phyloP scores from a whole-genome alignment of 177 flowering plant genomes.

The Telopea speciosissima region DNA sequence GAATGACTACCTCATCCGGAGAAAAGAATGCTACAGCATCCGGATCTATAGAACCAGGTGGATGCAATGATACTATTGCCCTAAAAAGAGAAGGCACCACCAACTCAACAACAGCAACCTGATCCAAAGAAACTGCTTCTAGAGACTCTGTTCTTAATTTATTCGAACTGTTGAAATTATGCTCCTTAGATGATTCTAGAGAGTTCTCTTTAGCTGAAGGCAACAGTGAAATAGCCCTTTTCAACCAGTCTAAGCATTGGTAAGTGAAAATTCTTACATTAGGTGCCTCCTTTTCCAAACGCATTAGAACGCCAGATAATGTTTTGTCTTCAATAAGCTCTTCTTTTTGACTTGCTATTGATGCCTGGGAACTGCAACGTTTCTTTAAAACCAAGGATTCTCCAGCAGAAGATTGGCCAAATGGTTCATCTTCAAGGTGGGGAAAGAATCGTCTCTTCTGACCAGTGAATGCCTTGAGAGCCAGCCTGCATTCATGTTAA shows the following conservation, averaged over 20 bases:
- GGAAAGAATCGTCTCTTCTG: conserved; percentile 88
- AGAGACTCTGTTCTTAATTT: conserved; percentile 34
- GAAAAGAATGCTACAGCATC: conserved; percentile 96
- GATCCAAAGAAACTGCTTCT: conserved; percentile 35
- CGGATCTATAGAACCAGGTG: conserved; percentile 80
- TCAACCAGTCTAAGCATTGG: conserved; percentile 78
- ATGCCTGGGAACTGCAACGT: conserved; percentile 34
- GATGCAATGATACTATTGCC: conserved; percentile 80
- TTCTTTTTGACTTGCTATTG: conserved; percentile 27
- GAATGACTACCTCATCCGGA: conserved; percentile 79
- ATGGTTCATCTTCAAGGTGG: conserved; percentile 59
- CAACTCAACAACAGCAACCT: conserved; percentile 74
- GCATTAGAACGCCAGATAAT: conserved; percentile 41
- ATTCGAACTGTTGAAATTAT: conserved; percentile 37
- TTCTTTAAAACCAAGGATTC: conserved; percentile 48
- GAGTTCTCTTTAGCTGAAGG: conserved; percentile 36
- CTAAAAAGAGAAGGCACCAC: conserved; percentile 73
- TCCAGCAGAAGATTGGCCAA: conserved; percentile 18
- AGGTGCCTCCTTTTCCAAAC: conserved; percentile 57
- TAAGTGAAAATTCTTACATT: conserved; percentile 52
- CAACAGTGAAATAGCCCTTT: conserved; percentile 61
- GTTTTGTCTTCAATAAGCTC: conserved; percentile 48
- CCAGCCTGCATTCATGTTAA: conserved; percentile 47
- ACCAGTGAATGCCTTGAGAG: conserved; percentile 90
- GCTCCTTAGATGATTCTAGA: conserved; percentile 46